Evolutionary conservation across 1,284 basidiomycete species (phyloP), one percentile per base, ranked within the genome.

Genomic region (Pseudozyma pruni): DNA sequence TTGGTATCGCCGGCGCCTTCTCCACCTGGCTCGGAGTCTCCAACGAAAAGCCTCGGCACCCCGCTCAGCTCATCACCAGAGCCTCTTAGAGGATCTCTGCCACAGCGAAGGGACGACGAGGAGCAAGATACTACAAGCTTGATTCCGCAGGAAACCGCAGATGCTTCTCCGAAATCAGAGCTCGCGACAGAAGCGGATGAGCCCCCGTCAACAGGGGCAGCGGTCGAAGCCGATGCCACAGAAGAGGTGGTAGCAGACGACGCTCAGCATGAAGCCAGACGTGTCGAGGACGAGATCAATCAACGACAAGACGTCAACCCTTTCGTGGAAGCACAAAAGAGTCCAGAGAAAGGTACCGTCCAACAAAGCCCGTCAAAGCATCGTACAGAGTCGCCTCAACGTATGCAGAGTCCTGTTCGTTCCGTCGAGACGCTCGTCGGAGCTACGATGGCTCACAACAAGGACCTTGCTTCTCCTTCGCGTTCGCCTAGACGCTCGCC

Each of bases 341-440:
- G 52, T 29, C 41, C 52, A 5, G 11, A 20, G 0, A 42, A 39
- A 17, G 39, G 20, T n/a, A 14, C 48, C 5, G 11, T 50, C 19
- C 46, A 46, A 29, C 16, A n/a, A n/a, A 61, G 58, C 19, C 58
- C 63, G 1, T 45, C 37, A 2, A 68, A 68, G 42, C 53, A 54
- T n/a, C 47, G 11, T 1, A 9, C 19, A 14, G 25, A 45, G 16
- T 53, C 58, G 16, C 58, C 58, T 7, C 31, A 35, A 23, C 53
- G 53, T 10, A 43, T 17, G 2, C 55, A 63, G 27, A 69, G 66
- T 27, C 59, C 66, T 2, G 42, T 69, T 14, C 54, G 66, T 20
- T 58, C 58, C 2, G 47, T 69, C 48, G 66, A 69, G 39, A 47
- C 66, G 20, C 59, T 69, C 33, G 63, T 69, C 43, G 59, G 48